Conservation (phyloP, 1,284 basidiomycete genomes). For the Fistulinella cinereoalba region DNA sequence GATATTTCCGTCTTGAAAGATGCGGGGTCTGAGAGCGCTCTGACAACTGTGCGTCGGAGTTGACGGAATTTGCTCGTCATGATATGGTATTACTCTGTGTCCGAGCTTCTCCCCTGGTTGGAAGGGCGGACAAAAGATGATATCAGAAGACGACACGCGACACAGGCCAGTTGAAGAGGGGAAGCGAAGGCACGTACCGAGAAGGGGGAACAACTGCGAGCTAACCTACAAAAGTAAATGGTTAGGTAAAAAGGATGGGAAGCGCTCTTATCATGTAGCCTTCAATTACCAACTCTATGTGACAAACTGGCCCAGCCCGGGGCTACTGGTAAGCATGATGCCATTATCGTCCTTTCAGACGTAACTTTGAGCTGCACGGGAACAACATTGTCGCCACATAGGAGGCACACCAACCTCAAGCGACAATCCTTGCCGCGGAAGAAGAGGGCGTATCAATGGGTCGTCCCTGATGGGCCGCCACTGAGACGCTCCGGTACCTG, state of each 20-base stretch:
- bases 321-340: no score
- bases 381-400: no score
- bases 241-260: not conserved
- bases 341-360: not conserved
- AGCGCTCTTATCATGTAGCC: no score
- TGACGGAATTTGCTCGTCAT: conserved; percentile 11
- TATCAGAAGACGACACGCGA: no score
- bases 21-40: conserved; percentile 17
- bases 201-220: no score
- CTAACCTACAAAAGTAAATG: no score
- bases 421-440: not conserved
- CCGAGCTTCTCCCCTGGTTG: not conserved
- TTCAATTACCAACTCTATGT: no score
- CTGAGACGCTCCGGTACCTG: not conserved
- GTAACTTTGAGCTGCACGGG: not conserved
- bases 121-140: not conserved
- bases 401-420: no score
- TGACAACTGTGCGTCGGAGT: conserved; percentile 19
- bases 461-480: not conserved
- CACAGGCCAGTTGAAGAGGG: no score
- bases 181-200: no score
- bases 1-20: conserved; percentile 3
- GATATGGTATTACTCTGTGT: not conserved
- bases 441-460: no score
- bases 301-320: no score